These are phyloP conservation scores for Amphibolis antarctica DNA, from an alignment of 106 monocot genomes.

Conservation along the genomic window DNA sequence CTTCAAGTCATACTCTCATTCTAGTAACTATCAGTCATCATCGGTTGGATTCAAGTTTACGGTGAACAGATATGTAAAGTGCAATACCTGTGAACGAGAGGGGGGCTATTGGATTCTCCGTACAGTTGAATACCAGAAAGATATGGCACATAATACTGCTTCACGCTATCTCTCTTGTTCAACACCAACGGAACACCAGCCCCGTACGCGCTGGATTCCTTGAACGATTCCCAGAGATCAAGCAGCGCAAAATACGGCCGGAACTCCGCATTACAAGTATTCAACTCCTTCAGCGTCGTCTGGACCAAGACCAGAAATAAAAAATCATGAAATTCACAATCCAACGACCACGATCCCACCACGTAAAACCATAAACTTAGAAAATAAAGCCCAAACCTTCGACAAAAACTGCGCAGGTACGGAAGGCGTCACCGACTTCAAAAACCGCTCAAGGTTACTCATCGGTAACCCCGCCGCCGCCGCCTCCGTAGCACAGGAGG, in stretches of 20 bases:
- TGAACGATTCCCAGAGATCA: slow-evolving; percentile 71
- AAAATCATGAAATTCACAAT: not conserved
- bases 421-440: slow-evolving; percentile 43
- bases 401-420: slow-evolving; percentile 38
- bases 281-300: slow-evolving; percentile 41
- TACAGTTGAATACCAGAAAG: slow-evolving; percentile 79
- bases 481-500: no score
- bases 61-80: no score
- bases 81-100: slow-evolving; percentile 5
- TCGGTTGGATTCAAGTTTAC: no score
- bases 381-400: slow-evolving; percentile 23
- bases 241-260: slow-evolving; percentile 36
- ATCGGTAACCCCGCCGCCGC: not conserved
- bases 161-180: slow-evolving; percentile 35
- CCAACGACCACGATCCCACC: not conserved
- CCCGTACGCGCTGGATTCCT: slow-evolving; percentile 83
- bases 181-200: slow-evolving; percentile 62
- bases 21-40: no score
- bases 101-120: slow-evolving; percentile 11
- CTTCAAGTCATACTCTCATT: no score
- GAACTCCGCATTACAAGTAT: slow-evolving; percentile 28
- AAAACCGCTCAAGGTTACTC: slow-evolving; percentile 58
- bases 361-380: not conserved
- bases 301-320: slow-evolving; percentile 18
- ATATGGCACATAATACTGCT: slow-evolving; percentile 85